phyloP scores from a whole-genome alignment of 2,329 filamentous ascomycete genomes.

The Exophiala sp. region DNA sequence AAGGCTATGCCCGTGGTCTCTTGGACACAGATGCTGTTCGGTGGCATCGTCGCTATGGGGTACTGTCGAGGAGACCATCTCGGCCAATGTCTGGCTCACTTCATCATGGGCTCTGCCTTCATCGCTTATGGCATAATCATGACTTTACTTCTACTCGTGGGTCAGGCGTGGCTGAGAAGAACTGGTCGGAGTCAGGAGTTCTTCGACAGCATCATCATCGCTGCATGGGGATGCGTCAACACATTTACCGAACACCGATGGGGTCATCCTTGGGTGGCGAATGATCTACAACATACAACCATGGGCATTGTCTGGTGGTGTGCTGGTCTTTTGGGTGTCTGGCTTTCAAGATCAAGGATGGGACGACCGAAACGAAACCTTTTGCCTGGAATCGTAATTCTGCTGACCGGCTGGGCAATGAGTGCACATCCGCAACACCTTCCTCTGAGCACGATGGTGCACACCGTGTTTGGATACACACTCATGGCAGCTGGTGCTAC shows the following conservation, averaged over 20 bases:
- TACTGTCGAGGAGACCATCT: slow-evolving; percentile 91
- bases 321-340: slow-evolving; percentile 84
- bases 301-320: slow-evolving; percentile 99
- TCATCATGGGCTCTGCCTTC: slow-evolving; percentile 98
- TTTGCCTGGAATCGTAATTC: slow-evolving; percentile 83
- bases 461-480: slow-evolving; percentile 88
- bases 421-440: slow-evolving; percentile 82
- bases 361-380: slow-evolving; percentile 89
- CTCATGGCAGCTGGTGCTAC: slow-evolving; percentile 84
- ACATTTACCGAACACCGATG: slow-evolving; percentile 97
- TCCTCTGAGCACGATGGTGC: slow-evolving; percentile 80
- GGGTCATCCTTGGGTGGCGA: slow-evolving; percentile 83
- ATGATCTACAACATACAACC: slow-evolving; percentile 96
- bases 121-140: slow-evolving; percentile 89
- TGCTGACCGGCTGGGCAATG: slow-evolving; percentile 95
- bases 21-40: slow-evolving; percentile 95
- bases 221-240: slow-evolving; percentile 93
- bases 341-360: slow-evolving; percentile 80
- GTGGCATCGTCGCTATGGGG: slow-evolving; percentile 84
- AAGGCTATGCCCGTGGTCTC: slow-evolving; percentile 81
- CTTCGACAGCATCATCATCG: slow-evolving; percentile 87
- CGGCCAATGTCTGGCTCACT: slow-evolving; percentile 91
- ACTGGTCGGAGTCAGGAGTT: slow-evolving; percentile 92
- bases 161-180: slow-evolving; percentile 78
- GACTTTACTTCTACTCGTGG: slow-evolving; percentile 80